Conservation (phyloP, 495 filamentous ascomycete species). For the Hypomontagnella monticulosa region DNA sequence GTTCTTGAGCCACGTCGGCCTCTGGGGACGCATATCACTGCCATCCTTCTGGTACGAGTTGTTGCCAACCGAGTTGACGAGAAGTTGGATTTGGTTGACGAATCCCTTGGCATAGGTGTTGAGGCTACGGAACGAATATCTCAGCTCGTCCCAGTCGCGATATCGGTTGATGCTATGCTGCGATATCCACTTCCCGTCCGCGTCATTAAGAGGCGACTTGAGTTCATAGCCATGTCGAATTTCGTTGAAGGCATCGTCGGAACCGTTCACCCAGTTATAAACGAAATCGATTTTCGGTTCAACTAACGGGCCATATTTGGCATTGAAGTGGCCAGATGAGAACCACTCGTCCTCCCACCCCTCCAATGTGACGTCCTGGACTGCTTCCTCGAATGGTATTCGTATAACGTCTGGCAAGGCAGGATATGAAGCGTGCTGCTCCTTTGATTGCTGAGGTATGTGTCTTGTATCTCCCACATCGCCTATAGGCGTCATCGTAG, state of each 20-base stretch:
- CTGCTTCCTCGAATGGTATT: conserved; percentile 53
- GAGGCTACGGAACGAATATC: conserved; percentile 55
- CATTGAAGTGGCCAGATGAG: conserved; percentile 44
- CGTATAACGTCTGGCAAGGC: conserved; percentile 51
- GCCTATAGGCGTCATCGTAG: conserved; percentile 29
- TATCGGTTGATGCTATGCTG: conserved; percentile 54
- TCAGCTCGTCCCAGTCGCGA: conserved; percentile 57
- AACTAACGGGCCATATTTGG: conserved; percentile 35
- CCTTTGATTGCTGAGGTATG: conserved; percentile 8
- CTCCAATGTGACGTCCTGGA: conserved; percentile 45
- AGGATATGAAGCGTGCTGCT: conserved; percentile 30
- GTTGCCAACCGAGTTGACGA: conserved; percentile 51
- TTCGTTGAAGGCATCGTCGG: conserved; percentile 48
- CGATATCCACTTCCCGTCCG: conserved; percentile 51
- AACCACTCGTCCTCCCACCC: conserved; percentile 58
- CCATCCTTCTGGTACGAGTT: conserved; percentile 33
- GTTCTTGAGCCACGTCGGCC: conserved; percentile 50
- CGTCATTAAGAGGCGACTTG: conserved; percentile 53
- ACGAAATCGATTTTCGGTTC: conserved; percentile 58
- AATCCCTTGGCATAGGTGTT: conserved; percentile 51
- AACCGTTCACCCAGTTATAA: conserved; percentile 58
- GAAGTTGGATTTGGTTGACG: conserved; percentile 54
- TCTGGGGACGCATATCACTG: conserved; percentile 44
- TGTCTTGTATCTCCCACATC: not conserved
- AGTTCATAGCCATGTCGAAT: conserved; percentile 51